Evolutionary conservation across 768 basidiomycete genomes (phyloP), one percentile per base, ranked within the genome.

Genomic region (Tricholoma bakamatsutake): DNA sequence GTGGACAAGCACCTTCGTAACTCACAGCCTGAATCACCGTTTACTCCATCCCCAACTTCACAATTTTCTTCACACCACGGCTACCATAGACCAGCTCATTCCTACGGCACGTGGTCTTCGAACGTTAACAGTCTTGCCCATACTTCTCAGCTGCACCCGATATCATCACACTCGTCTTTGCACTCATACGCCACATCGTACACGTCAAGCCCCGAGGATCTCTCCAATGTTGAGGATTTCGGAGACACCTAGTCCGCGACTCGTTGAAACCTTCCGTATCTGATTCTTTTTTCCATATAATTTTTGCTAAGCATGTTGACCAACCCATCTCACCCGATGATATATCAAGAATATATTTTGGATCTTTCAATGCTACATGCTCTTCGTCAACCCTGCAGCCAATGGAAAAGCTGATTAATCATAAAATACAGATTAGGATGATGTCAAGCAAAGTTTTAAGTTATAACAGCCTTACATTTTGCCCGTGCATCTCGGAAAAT

Each of bases 191-290:
- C 52, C 15, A 17, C 52, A 30, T 67, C 71, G 27, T 71, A 68
- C 51, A 62, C 73, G 12, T 71, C 76, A 18, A 75, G 72, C 53
- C 71, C 76, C 53, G 77, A 76, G 45, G 76, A 76, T 30, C 77
- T 73, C 62, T 67, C 73, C 13, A 69, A 67, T 34, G 72, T 73
- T 46, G 75, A 75, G 43, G 76, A 79, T 52, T 79, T 70, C 60
- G 71, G 66, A 17, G 75, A 77, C 33, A 64, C 73, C 57, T 77
- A 68, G 62, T 58, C 39, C 12, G 10, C 52, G 49, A 54, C 51
- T 58, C 59, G 52, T 50, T 43, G 42, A 33, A 15, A 47, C 27
- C 8, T 53, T 46, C n/a, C 31, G 12, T 45, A 27, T n/a, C 24
- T 11, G 57, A 28, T 24, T 24, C 51, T 33, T 50, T 12, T 43